Base-by-base conservation (phyloP, 2,329 filamentous ascomycete genomes). In the Cladosporium sp. region DNA sequence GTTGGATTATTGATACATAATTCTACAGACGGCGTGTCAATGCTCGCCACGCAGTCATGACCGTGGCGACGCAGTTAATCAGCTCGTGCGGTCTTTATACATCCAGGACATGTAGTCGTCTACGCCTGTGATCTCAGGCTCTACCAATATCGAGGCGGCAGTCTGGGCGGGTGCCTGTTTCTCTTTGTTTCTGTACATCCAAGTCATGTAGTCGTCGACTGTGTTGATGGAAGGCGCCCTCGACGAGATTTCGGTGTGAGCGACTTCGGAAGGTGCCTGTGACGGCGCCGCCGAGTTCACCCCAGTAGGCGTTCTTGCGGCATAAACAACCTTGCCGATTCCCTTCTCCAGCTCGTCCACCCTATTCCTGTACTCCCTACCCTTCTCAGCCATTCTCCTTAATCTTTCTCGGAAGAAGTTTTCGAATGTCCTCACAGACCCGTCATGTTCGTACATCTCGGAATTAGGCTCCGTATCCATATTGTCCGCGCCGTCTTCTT, bases 351-450 rank as follows among this genome's bases (percentile, higher is more conserved):
- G 72, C 72, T 81, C 71, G 64, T 88, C 84, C 74, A 89, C 80
- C 68, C 78, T 67, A 63, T 81, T 72, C 66, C 92, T 85, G 77
- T 85, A 90, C 59, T 75, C 67, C 52, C 85, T 83, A 8, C 93
- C 92, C 62, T 80, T 74, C 14, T 80, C 71, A 62, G 83, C 88
- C 68, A 86, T 76, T 1, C 77, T 69, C 65, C 79, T 77, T 62
- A 88, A 75, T 26, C 78, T 67, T 46, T 70, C 62, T 10, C 78
- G 72, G 69, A 87, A 86, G 73, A 80, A 59, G 28, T 79, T 77
- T 2, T 73, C 71, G 1, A 78, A 76, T n/a, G 77, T 78, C 21
- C 79, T 67, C 59, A 67, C 67, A 72, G 67, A 78, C 14, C 78
- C 79, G 16, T 80, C 76, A 11, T 83, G 79, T 6, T 79, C 74